Evolutionary conservation across 805 yeast genomes (phyloP), one percentile per base, ranked within the genome.

Genomic region (Kodamaea leandrae): DNA sequence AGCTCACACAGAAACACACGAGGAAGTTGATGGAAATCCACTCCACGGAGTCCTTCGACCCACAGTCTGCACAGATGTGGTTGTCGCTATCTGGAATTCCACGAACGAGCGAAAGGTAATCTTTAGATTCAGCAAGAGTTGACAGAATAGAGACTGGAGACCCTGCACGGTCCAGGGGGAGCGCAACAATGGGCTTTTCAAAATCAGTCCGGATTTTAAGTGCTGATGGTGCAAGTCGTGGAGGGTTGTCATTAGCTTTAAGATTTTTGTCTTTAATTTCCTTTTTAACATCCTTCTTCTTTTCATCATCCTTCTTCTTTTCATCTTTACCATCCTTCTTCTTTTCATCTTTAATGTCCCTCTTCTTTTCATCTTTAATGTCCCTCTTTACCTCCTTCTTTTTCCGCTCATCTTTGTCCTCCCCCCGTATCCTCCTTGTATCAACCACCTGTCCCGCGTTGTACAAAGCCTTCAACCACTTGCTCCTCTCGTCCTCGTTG

Each of bases 11-110:
- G 18, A 91, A 68, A 3, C 83, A 77, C 20, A 80, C 79, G 41
- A 88, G 61, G 30, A 83, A 61, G 52, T 85, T 89, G 44, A 87
- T 69, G 0, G 96, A 86, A 3, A 91, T 75, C 96, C 96, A 90
- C 50, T 89, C 96, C 12, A 86, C 95, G 10, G 76, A 64, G 12
- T 72, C 77, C 0, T 61, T 53, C 2, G 79, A 55, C 0, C 83
- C 82, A 66, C 98, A 90, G 54, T 90, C 98, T 10, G 86, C 86
- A 62, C 98, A 90, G 2, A 49, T 46, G 3, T 60, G 51, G 53
- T 90, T 90, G 23, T 27, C 38, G n/a, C 73, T 60, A 28, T 78
- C 74, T 3, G 61, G 61, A 8, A 59, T 44, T 0, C 60, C 38
- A 38, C 71, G 66, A 4, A 76, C 79, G 20, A 64, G 37, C n/a